phyloP scores from a whole-genome alignment of 2,329 filamentous ascomycete species.

The Botrytis deweyae region DNA sequence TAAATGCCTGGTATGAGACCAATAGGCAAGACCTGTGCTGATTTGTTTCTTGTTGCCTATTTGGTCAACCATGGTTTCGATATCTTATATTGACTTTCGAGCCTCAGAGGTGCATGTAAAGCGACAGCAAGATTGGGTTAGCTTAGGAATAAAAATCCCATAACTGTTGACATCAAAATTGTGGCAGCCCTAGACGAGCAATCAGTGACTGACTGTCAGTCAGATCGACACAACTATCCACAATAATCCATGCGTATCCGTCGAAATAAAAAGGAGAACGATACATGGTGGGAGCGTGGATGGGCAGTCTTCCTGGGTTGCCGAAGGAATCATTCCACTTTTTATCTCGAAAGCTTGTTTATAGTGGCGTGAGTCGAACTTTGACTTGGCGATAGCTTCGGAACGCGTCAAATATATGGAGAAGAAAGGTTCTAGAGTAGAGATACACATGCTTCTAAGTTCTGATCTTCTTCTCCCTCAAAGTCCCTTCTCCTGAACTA shows the following conservation, averaged over 20 bases:
- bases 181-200: neutral
- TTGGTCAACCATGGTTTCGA: neutral
- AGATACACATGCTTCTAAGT: neutral
- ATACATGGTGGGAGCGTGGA: neutral
- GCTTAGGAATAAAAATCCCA: neutral
- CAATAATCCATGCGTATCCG: neutral
- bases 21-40: neutral
- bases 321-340: neutral
- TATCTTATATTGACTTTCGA: slow-evolving; percentile 1
- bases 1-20: neutral
- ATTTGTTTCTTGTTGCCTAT: neutral
- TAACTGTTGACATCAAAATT: neutral
- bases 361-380: neutral
- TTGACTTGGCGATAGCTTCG: neutral
- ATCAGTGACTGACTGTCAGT: neutral
- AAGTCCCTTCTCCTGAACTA: neutral
- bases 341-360: neutral
- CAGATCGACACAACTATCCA: slow-evolving; percentile 7
- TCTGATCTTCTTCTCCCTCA: slow-evolving; percentile 1
- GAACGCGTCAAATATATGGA: slow-evolving; percentile 15
- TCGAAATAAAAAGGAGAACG: neutral
- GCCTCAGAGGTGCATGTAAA: neutral
- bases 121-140: neutral
- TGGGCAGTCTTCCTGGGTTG: neutral
- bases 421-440: slow-evolving; percentile 11